Evolutionary conservation across 208 protist genomes (phyloP).

Genomic region (Trypanosoma platydactyli): DNA sequence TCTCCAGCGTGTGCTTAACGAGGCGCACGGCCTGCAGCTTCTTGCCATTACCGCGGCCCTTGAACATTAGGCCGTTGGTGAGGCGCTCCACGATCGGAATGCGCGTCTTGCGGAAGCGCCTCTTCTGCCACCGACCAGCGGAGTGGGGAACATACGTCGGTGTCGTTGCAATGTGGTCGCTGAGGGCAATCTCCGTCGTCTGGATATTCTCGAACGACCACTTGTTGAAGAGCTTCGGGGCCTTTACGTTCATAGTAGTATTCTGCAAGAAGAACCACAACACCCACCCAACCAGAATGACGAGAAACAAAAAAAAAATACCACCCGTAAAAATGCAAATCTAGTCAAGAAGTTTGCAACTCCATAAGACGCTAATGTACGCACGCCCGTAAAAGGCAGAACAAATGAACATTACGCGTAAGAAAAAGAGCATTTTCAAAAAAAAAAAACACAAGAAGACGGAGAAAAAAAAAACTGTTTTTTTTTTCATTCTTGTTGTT

Average conservation of each 20-base stretch:
- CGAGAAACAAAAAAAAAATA: no score
- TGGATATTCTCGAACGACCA: constrained; percentile 86
- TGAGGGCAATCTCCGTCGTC: constrained; percentile 88
- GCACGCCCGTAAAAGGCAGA: not conserved
- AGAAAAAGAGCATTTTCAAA: constrained; percentile 13
- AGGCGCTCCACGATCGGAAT: constrained; percentile 96
- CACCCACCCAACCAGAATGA: no score
- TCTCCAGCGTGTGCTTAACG: constrained; percentile 98
- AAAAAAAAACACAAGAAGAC: constrained; percentile 16
- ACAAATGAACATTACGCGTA: not conserved
- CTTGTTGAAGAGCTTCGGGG: constrained; percentile 92
- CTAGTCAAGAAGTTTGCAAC: constrained; percentile 57
- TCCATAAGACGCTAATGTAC: constrained; percentile 94
- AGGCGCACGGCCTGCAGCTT: constrained; percentile 99
- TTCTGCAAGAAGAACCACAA: no score
- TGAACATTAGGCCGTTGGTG: constrained; percentile 98
- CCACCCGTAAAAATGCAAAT: no score
- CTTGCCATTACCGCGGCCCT: constrained; percentile 99
- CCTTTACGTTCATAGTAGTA: constrained; percentile 53
- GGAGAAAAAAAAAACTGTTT: constrained; percentile 2
- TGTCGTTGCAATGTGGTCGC: constrained; percentile 98
- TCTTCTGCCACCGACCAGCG: constrained; percentile 97
- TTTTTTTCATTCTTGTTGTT: not conserved
- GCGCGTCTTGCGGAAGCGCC: constrained; percentile 99
- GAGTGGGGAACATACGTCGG: constrained; percentile 98